Evolutionary conservation across 306 rosid species (phyloP).

Genomic region (Rosa multiflora): DNA sequence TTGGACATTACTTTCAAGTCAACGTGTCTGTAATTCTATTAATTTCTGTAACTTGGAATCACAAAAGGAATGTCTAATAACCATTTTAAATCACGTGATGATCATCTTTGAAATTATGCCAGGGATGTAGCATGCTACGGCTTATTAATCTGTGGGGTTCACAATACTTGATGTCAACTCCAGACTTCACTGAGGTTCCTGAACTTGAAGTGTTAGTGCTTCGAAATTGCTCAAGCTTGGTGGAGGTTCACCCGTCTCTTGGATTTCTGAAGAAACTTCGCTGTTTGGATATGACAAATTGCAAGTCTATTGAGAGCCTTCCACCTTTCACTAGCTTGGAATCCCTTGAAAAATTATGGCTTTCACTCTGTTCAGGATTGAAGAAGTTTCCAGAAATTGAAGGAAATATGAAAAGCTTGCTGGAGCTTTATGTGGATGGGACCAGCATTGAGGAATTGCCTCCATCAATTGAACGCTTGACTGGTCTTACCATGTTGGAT

Average conservation of each 20-base stretch:
- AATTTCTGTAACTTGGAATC: background rate
- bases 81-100: background rate
- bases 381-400: background rate
- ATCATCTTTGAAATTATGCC: background rate
- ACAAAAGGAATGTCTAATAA: background rate
- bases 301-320: constrained; percentile 2
- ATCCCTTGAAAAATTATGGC: background rate
- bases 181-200: constrained; percentile 7
- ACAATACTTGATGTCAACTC: background rate
- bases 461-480: background rate
- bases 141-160: background rate
- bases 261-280: background rate
- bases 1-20: background rate
- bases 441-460: background rate
- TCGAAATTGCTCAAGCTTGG: constrained; percentile 9
- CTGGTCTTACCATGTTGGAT: constrained; percentile 13
- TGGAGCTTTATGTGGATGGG: background rate
- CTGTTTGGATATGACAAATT: background rate
- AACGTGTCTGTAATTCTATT: too few species aligned
- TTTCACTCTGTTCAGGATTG: constrained; percentile 22
- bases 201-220: constrained; percentile 15
- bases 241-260: constrained; percentile 19
- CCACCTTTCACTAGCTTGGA: background rate
- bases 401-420: background rate
- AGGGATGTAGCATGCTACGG: background rate